These are phyloP conservation scores for Cladosporium colombiae DNA, from an alignment of 2,329 filamentous ascomycete genomes.

Conservation along the genomic window DNA sequence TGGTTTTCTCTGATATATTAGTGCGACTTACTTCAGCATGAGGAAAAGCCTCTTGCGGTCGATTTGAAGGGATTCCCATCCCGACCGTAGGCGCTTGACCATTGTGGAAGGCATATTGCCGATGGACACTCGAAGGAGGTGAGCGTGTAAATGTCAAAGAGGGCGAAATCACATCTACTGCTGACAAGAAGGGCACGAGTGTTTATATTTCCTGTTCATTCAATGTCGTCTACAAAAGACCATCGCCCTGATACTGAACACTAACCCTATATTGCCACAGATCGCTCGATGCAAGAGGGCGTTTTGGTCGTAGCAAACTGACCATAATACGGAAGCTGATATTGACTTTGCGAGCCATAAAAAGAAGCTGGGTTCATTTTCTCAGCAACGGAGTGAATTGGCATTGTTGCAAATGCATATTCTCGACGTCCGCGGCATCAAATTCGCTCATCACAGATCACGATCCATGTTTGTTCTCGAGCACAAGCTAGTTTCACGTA, in stretches of 20 bases:
- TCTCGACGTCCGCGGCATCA: not conserved
- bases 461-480: too few species aligned
- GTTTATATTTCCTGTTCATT: not conserved
- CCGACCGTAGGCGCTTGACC: not conserved
- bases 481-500: too few species aligned
- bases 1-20: not conserved
- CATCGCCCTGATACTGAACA: too few species aligned
- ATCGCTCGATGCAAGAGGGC: not conserved
- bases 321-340: not conserved
- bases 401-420: not conserved
- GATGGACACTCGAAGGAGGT: not conserved
- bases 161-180: not conserved
- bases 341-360: not conserved
- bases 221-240: not conserved
- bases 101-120: not conserved
- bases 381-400: not conserved
- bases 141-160: not conserved
- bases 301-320: not conserved
- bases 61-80: not conserved
- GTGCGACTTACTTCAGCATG: not conserved
- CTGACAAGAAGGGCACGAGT: not conserved
- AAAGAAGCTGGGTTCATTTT: not conserved
- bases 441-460: not conserved
- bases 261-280: not conserved
- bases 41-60: not conserved